Conservation (phyloP, 2,329 filamentous ascomycete species). For the Penicillium sp. region DNA sequence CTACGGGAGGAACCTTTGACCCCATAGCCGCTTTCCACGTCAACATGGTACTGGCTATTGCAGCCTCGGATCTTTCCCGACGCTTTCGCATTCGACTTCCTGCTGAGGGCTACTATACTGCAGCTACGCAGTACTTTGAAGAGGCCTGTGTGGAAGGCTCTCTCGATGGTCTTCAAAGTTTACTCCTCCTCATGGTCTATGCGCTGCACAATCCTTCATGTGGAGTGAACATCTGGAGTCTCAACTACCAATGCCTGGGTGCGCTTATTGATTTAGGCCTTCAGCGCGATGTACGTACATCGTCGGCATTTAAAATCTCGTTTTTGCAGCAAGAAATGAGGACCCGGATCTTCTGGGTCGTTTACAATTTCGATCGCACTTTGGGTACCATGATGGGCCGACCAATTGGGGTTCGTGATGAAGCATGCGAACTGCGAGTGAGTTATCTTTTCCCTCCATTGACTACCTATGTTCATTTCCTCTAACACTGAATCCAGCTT, state of each 20-base stretch:
- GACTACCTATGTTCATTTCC: no score
- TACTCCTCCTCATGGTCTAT: slow-evolving; percentile 47
- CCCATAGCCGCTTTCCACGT: slow-evolving; percentile 48
- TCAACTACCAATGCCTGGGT: slow-evolving; percentile 58
- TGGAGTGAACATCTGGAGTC: slow-evolving; percentile 54
- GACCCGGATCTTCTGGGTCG: slow-evolving; percentile 58
- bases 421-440: slow-evolving; percentile 56
- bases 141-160: slow-evolving; percentile 52
- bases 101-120: slow-evolving; percentile 51
- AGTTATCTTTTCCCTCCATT: slow-evolving; percentile 6
- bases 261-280: slow-evolving; percentile 54
- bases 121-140: slow-evolving; percentile 52
- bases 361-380: slow-evolving; percentile 54
- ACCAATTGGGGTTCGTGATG: slow-evolving; percentile 57
- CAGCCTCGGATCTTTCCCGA: slow-evolving; percentile 48
- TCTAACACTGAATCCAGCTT: slow-evolving; percentile 7
- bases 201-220: slow-evolving; percentile 54
- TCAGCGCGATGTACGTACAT: slow-evolving; percentile 51
- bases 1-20: slow-evolving; percentile 20
- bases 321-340: slow-evolving; percentile 55
- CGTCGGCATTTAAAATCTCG: slow-evolving; percentile 41
- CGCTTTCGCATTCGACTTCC: slow-evolving; percentile 48
- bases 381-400: slow-evolving; percentile 59
- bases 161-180: slow-evolving; percentile 51
- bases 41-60: slow-evolving; percentile 56